phyloP scores from a whole-genome alignment of 1,284 basidiomycete species.

The Naganishia albida region DNA sequence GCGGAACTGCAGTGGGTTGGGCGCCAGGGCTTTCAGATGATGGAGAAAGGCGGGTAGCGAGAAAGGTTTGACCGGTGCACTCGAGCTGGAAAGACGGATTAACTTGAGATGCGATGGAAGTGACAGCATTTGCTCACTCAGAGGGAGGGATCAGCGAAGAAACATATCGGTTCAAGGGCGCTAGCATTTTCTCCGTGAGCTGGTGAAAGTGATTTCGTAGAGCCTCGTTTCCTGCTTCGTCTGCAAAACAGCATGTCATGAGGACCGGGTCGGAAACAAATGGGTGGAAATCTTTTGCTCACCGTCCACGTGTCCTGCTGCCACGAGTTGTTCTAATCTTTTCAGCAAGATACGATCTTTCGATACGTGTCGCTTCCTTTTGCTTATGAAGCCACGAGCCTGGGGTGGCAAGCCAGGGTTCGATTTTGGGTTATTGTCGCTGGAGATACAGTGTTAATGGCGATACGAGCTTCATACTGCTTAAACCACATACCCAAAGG shows the following conservation, averaged over 20 bases:
- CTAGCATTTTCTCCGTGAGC: constrained; percentile 83
- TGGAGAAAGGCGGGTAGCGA: constrained; percentile 74
- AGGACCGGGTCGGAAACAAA: not conserved
- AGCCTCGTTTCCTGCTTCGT: constrained; percentile 59
- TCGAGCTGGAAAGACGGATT: constrained; percentile 4
- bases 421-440: not conserved
- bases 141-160: constrained; percentile 74
- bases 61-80: constrained; percentile 67
- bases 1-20: constrained; percentile 70
- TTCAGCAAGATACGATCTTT: constrained; percentile 74
- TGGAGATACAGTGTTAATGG: not conserved
- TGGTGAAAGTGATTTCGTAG: constrained; percentile 83
- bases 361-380: constrained; percentile 79
- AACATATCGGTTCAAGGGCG: constrained; percentile 89
- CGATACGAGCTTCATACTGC: constrained; percentile 1
- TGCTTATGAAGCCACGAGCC: constrained; percentile 72
- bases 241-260: constrained; percentile 31
- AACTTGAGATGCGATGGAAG: constrained; percentile 1
- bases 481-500: constrained; percentile 3
- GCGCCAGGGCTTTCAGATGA: constrained; percentile 76
- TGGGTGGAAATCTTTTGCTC: constrained; percentile 10
- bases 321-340: constrained; percentile 46
- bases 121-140: constrained; percentile 16
- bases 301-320: constrained; percentile 50
- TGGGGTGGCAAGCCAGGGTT: constrained; percentile 47